phyloP scores from a whole-genome alignment of 169 alveolate genomes.

The Neospora caninum region DNA sequence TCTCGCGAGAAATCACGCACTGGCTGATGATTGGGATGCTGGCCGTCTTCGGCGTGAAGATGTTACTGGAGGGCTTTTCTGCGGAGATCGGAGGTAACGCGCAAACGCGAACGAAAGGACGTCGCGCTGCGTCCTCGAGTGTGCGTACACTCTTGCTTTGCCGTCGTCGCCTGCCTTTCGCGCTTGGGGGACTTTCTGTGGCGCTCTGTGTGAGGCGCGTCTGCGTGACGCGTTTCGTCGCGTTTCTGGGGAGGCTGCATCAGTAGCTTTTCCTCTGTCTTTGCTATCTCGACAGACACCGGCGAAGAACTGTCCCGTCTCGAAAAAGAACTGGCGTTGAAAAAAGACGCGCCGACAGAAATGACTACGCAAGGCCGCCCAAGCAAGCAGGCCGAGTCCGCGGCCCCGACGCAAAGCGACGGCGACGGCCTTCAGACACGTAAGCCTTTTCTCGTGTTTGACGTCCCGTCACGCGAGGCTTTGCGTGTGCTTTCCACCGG shows the following conservation, averaged over 20 bases:
- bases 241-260: no score
- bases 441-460: background rate
- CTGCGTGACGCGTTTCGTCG: no score
- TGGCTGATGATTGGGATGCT: background rate
- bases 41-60: slow-evolving; percentile 49
- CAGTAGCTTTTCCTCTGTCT: background rate
- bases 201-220: no score
- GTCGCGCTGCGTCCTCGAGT: background rate
- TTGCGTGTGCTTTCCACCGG: no score
- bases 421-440: background rate
- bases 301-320: background rate
- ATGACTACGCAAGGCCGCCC: background rate
- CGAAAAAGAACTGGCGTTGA: background rate
- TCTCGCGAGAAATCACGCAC: slow-evolving; percentile 22
- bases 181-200: no score
- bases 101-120: background rate
- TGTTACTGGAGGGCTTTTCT: slow-evolving; percentile 24
- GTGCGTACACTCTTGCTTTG: background rate
- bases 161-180: background rate
- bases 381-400: background rate
- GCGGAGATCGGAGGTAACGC: background rate
- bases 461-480: no score
- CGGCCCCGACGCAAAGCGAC: background rate
- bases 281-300: background rate
- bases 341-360: background rate